Percentiles rank a stretch among this genome's conserved stretches.
Conservation (phyloP, 2,329 filamentous ascomycete species). For the Fusarium verticillioides region DNA sequence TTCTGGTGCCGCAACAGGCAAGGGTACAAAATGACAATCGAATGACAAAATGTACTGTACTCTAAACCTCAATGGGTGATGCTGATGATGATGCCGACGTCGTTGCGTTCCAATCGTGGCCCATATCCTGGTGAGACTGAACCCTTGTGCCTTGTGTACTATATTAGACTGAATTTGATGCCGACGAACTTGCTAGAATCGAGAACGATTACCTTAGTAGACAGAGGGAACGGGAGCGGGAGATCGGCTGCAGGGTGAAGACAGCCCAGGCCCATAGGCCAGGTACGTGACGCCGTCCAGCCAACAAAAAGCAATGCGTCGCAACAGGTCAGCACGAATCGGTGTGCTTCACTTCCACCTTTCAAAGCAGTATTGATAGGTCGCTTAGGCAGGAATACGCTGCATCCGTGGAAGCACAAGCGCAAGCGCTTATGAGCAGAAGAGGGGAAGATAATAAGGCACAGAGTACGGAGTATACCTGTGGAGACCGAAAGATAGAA, state of each 20-base stretch:
- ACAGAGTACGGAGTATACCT: background rate
- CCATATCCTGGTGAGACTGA: conserved; percentile 13
- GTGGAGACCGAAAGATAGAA: conserved; percentile 20
- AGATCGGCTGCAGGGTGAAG: background rate
- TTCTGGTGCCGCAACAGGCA: background rate
- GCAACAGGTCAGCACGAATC: conserved; percentile 17
- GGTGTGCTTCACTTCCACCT: background rate
- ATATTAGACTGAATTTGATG: conserved; percentile 20
- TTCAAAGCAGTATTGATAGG: background rate
- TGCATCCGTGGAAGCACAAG: background rate
- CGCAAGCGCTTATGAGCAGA: background rate
- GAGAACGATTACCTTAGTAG: background rate
- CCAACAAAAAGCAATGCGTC: conserved; percentile 16
- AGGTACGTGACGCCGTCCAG: conserved; percentile 11
- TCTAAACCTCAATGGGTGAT: conserved; percentile 7
- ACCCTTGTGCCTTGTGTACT: conserved; percentile 15
- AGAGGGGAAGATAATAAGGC: conserved; percentile 2
- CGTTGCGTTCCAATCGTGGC: background rate
- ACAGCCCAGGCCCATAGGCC: background rate
- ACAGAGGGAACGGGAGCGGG: conserved; percentile 20
- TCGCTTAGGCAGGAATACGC: background rate
- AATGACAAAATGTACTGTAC: background rate
- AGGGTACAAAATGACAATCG: background rate
- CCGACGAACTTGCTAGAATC: conserved; percentile 1
- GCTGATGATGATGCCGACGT: background rate